phyloP scores from a whole-genome alignment of 177 flowering plant genomes.

The Vitis hybrid region DNA sequence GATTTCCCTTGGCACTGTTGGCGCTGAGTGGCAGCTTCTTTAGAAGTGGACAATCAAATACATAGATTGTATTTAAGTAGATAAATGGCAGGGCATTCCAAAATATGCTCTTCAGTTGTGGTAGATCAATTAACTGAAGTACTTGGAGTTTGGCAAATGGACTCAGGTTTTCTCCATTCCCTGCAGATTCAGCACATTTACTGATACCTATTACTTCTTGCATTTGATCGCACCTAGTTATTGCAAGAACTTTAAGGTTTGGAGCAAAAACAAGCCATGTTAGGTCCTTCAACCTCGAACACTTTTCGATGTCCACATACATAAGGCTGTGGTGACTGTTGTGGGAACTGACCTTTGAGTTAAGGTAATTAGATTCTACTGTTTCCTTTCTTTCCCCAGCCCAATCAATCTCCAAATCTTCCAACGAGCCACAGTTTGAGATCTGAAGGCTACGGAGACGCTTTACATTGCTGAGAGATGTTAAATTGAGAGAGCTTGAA shows the following conservation, averaged over 20 bases:
- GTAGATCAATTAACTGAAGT: background rate
- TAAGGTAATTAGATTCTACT: background rate
- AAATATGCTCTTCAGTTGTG: constrained; percentile 9
- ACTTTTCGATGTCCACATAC: background rate
- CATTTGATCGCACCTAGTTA: background rate
- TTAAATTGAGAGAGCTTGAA: background rate
- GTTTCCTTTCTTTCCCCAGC: too few relatives aligned
- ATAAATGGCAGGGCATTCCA: constrained; percentile 12
- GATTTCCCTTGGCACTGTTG: background rate
- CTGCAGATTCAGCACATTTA: background rate
- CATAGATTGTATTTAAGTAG: background rate
- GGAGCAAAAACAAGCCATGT: constrained; percentile 23
- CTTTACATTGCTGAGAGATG: background rate
- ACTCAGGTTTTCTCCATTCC: background rate
- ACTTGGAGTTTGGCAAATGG: constrained; percentile 8
- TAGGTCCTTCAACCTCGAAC: constrained; percentile 13
- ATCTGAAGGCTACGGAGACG: background rate
- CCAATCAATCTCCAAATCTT: background rate
- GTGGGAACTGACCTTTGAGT: background rate
- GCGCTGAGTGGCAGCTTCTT: constrained; percentile 10
- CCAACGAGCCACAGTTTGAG: background rate
- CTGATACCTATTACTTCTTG: constrained; percentile 1
- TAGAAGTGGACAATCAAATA: constrained; percentile 6
- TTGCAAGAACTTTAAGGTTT: background rate
- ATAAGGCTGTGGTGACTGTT: constrained; percentile 8